phyloP scores from a whole-genome alignment of 1,139 yeast species.

The Debaryomyces fabryi region DNA sequence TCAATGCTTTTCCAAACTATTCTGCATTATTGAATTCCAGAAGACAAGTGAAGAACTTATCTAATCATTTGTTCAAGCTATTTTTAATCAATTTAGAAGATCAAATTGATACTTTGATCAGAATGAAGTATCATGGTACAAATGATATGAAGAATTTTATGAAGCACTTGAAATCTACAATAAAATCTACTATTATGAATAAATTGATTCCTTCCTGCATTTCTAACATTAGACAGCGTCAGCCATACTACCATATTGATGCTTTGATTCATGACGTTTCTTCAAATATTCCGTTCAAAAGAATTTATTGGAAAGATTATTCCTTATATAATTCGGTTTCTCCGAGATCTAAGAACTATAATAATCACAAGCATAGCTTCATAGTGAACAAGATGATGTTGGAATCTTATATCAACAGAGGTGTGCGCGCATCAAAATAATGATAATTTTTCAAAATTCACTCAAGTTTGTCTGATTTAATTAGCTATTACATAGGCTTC shows the following conservation, averaged over 20 bases:
- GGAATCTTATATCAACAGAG: background rate
- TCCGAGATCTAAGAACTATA: conserved; percentile 6
- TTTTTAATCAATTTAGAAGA: conserved; percentile 43
- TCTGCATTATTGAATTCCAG: conserved; percentile 30
- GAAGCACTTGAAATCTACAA: conserved; percentile 27
- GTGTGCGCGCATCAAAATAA: conserved; percentile 10
- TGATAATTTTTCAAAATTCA: conserved; percentile 8
- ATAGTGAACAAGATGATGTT: background rate
- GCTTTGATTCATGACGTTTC: conserved; percentile 36
- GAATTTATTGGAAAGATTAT: conserved; percentile 32
- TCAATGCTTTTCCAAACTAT: conserved; percentile 41
- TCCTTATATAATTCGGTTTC: conserved; percentile 6
- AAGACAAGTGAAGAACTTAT: conserved; percentile 29
- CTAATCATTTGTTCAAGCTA: conserved; percentile 40
- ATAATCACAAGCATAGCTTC: conserved; percentile 2
- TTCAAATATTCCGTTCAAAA: conserved; percentile 27
- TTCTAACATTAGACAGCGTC: conserved; percentile 1
- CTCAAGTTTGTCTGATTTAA: background rate
- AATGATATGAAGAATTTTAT: conserved; percentile 29
- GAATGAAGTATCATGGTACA: conserved; percentile 39
- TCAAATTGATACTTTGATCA: conserved; percentile 39
- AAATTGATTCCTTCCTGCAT: conserved; percentile 19
- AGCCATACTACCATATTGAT: conserved; percentile 18
- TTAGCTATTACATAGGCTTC: background rate
- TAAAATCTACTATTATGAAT: conserved; percentile 30